These are phyloP conservation scores for Metschnikowia orientalis DNA, from an alignment of 805 yeast species.

Conservation along the genomic window DNA sequence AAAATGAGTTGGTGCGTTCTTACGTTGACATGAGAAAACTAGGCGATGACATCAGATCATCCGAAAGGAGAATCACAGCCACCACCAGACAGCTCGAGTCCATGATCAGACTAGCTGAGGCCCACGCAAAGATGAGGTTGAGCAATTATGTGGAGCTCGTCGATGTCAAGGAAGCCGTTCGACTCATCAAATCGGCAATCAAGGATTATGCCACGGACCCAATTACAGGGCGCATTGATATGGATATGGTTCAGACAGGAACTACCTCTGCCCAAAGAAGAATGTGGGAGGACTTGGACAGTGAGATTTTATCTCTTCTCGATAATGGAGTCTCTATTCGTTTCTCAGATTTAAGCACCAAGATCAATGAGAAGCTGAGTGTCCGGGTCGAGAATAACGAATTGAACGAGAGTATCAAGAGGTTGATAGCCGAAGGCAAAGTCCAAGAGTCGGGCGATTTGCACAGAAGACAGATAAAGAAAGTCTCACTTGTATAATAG, in stretches of 20 bases:
- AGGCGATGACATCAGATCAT: conserved; percentile 84
- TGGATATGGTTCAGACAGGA: conserved; percentile 96
- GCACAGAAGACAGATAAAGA: conserved; percentile 53
- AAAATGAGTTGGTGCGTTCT: conserved; percentile 75
- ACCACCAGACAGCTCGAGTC: conserved; percentile 96
- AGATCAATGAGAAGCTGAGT: conserved; percentile 62
- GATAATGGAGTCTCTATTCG: conserved; percentile 48
- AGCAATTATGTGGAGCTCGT: conserved; percentile 62
- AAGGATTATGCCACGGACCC: conserved; percentile 99
- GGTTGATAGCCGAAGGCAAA: conserved; percentile 68
- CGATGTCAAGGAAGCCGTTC: conserved; percentile 91
- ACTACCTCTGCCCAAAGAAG: conserved; percentile 83
- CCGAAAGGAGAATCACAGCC: conserved; percentile 92
- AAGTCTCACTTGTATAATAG: conserved; percentile 18
- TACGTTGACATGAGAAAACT: conserved; percentile 92
- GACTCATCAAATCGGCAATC: conserved; percentile 88
- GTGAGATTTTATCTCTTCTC: conserved; percentile 53
- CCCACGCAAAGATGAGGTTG: conserved; percentile 95
- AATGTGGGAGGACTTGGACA: conserved; percentile 65
- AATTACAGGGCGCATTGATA: conserved; percentile 90
- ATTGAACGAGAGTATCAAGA: conserved; percentile 59
- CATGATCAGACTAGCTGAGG: conserved; percentile 91
- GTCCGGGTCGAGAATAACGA: conserved; percentile 67
- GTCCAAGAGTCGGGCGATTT: conserved; percentile 69
- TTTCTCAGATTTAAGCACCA: conserved; percentile 55